Evolutionary conservation across 345 rosid genomes (phyloP), one percentile per base, ranked within the genome.

Genomic region (Arabis alpina): DNA sequence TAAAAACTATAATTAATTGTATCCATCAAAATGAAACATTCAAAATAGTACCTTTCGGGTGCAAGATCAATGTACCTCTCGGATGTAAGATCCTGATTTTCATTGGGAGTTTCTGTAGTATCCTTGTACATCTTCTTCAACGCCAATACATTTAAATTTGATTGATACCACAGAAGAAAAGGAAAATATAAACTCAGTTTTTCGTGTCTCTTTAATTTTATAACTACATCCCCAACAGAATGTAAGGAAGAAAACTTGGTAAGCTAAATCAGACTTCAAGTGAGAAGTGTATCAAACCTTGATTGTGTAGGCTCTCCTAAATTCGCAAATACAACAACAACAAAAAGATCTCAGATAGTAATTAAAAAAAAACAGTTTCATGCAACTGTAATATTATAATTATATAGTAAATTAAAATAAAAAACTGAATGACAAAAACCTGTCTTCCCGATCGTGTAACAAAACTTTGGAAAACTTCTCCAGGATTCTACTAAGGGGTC

Each of bases 291-390:
- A 57, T 14, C 66, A 37, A 30, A 74, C 77, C 68, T 74, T 44
- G 24, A 8, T 52, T 51, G 77, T 74, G 42, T 66, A 59, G 3
- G 16, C 27, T 13, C 36, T 60, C 61, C 77, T 66, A 24, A 14
- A 43, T 6, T 25, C 5, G 10, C 15, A 12, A 50, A 72, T 47
- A 64, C 25, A 47, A 2, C 37, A 34, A 37, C 32, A 69, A 0
- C 23, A 12, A 39, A 54, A 54, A 64, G 0, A 54, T 11, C 9
- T 1, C 23, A 44, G 0, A 13, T 10, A 57, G 58, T 47, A 34
- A 24, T 5, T 61, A 25, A 10, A 27, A n/a, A 0, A 36, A 48
- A 55, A 24, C 0, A 5, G 37, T 8, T 13, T 0, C 11, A 44
- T 23, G 14, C 0, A 1, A 45, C 16, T 28, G 4, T 16, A 54